Evolutionary conservation across 768 basidiomycete species (phyloP).

Genomic region (Termitomyces titanicus): DNA sequence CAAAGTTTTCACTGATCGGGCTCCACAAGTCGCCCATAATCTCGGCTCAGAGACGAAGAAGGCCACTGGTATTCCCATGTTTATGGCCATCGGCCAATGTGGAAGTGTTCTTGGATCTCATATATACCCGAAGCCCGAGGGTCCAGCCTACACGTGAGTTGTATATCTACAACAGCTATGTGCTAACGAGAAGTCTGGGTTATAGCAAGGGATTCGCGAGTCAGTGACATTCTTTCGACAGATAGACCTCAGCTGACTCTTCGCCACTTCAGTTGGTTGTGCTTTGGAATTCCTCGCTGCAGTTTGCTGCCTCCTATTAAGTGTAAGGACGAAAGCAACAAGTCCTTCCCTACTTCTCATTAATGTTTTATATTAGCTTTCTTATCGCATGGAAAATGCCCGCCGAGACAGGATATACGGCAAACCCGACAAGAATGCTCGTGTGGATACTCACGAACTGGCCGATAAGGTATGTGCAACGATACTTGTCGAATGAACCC

Average conservation of each 20-base stretch:
- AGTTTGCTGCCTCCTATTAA: conserved; percentile 45
- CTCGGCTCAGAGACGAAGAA: conserved; percentile 76
- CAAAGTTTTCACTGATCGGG: conserved; percentile 3
- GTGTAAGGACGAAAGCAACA: conserved; percentile 28
- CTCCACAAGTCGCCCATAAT: conserved; percentile 54
- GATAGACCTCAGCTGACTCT: conserved; percentile 2
- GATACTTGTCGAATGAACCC: background rate
- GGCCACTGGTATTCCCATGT: conserved; percentile 72
- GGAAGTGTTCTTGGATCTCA: conserved; percentile 77
- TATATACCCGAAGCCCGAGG: conserved; percentile 60
- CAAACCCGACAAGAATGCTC: conserved; percentile 38
- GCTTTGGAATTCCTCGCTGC: conserved; percentile 56
- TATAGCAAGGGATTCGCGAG: conserved; percentile 58
- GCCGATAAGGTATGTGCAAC: conserved; percentile 54
- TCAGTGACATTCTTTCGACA: conserved; percentile 19
- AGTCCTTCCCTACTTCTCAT: background rate
- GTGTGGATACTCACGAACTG: conserved; percentile 58
- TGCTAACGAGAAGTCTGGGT: background rate
- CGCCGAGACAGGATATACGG: conserved; percentile 53
- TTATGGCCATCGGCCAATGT: conserved; percentile 79
- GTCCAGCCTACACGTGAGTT: conserved; percentile 62
- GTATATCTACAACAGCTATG: background rate
- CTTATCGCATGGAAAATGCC: conserved; percentile 61
- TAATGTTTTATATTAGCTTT: conserved; percentile 36
- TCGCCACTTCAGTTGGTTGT: conserved; percentile 38